Conservation (phyloP, 2,329 filamentous ascomycete species). For the Pseudodiploospora longispora region DNA sequence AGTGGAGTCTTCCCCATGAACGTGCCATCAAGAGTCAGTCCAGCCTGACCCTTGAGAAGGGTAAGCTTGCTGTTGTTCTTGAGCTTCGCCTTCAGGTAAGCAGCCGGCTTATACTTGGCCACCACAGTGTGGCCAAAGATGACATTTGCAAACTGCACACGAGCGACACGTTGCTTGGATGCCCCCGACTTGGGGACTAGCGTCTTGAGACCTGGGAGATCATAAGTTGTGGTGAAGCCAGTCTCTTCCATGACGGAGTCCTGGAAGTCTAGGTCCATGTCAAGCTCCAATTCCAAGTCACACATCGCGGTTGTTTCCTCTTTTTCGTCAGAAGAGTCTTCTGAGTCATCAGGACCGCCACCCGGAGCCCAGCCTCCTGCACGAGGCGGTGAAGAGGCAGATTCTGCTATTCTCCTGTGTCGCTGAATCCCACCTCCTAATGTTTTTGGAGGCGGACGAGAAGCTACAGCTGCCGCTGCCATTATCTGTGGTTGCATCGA, state of each 20-base stretch:
- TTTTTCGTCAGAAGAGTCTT: conserved; percentile 7
- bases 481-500: background rate
- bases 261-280: conserved; percentile 22
- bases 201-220: conserved; percentile 50
- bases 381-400: too few species aligned
- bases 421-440: too few species aligned
- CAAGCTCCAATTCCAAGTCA: background rate
- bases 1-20: conserved; percentile 52
- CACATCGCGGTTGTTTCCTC: too few species aligned
- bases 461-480: too few species aligned
- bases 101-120: conserved; percentile 51
- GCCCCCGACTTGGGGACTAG: conserved; percentile 41
- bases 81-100: conserved; percentile 51
- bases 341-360: background rate
- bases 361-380: too few species aligned
- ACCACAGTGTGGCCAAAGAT: conserved; percentile 50
- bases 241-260: conserved; percentile 50
- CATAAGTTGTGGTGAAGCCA: conserved; percentile 53
- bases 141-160: conserved; percentile 42
- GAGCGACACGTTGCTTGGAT: conserved; percentile 52
- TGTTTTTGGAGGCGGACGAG: background rate
- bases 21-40: conserved; percentile 54
- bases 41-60: conserved; percentile 45
- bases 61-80: conserved; percentile 48
- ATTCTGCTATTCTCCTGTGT: too few species aligned